A percentile compares a stretch with the other conserved stretches of the same genome.
Conservation (phyloP, 1,139 yeast genomes). For the Kodamaea alishanica region DNA sequence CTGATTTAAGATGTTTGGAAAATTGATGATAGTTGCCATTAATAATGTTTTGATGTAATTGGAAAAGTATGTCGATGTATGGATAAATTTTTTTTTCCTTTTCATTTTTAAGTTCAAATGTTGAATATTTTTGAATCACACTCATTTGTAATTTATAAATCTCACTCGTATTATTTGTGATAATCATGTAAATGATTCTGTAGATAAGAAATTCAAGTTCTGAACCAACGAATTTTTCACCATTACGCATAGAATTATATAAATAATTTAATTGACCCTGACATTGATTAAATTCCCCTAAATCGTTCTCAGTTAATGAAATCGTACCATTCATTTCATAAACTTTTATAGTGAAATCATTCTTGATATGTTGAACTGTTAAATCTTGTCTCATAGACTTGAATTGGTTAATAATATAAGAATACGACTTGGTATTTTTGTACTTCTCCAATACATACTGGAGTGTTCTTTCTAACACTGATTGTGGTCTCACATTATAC, state of each 20-base stretch:
- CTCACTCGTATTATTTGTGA: slow-evolving; percentile 65
- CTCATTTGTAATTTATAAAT: slow-evolving; percentile 35
- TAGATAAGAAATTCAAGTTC: slow-evolving; percentile 69
- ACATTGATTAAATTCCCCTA: slow-evolving; percentile 95
- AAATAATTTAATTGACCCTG: slow-evolving; percentile 72
- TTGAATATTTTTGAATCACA: slow-evolving; percentile 11
- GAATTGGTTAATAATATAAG: slow-evolving; percentile 82
- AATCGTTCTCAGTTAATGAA: slow-evolving; percentile 77
- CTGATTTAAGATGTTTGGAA: slow-evolving; percentile 27
- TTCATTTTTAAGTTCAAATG: slow-evolving; percentile 2
- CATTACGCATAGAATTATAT: slow-evolving; percentile 35
- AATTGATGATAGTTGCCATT: slow-evolving; percentile 52
- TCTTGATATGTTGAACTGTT: slow-evolving; percentile 85
- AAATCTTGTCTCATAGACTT: slow-evolving; percentile 90
- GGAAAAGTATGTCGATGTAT: slow-evolving; percentile 10
- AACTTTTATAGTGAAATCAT: slow-evolving; percentile 70
- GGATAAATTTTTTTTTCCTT: slow-evolving; percentile 12
- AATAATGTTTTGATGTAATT: slow-evolving; percentile 12
- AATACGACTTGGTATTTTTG: slow-evolving; percentile 53
- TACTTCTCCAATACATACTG: slow-evolving; percentile 54
- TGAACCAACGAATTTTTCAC: slow-evolving; percentile 15
- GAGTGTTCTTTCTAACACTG: slow-evolving; percentile 57
- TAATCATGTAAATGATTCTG: slow-evolving; percentile 69
- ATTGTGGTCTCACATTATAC: slow-evolving; percentile 69
- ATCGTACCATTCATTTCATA: slow-evolving; percentile 85